Conservation (phyloP, 2,329 filamentous ascomycete species). For the Colletotrichum spaethianum region DNA sequence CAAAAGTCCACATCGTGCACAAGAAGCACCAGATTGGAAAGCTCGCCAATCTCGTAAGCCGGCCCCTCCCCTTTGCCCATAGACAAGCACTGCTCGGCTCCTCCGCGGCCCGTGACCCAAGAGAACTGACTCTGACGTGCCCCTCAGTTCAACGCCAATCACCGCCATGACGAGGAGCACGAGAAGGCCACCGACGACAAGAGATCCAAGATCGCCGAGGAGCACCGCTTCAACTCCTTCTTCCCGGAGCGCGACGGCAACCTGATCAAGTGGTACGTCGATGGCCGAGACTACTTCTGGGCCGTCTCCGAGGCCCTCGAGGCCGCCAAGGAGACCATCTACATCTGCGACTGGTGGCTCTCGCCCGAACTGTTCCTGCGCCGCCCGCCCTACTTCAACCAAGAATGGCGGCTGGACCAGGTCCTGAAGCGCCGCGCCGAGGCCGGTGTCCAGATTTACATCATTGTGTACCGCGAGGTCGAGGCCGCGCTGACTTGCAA, state of each 20-base stretch:
- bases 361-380: conserved; percentile 90
- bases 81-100: conserved; percentile 6
- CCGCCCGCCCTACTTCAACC: conserved; percentile 84
- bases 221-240: conserved; percentile 90
- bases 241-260: conserved; percentile 91
- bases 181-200: conserved; percentile 88
- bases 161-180: conserved; percentile 94
- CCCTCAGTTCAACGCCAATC: conserved; percentile 81
- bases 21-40: conserved; percentile 78
- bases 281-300: conserved; percentile 96
- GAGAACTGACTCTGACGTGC: conserved; percentile 19
- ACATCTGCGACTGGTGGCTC: conserved; percentile 98
- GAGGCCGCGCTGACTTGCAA: conserved; percentile 90
- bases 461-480: conserved; percentile 93
- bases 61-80: background rate
- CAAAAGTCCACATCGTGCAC: conserved; percentile 70
- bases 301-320: conserved; percentile 93
- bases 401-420: conserved; percentile 90
- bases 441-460: conserved; percentile 92
- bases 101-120: conserved; percentile 3
- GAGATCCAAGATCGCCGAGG: conserved; percentile 77
- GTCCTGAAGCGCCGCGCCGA: conserved; percentile 91
- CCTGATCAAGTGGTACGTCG: conserved; percentile 96
- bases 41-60: conserved; percentile 70
- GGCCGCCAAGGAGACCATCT: conserved; percentile 90